Percentiles rank a stretch among this genome's conserved stretches.
Conservation (phyloP, 352 stramenopile species). For the Pythium plurisporium region DNA sequence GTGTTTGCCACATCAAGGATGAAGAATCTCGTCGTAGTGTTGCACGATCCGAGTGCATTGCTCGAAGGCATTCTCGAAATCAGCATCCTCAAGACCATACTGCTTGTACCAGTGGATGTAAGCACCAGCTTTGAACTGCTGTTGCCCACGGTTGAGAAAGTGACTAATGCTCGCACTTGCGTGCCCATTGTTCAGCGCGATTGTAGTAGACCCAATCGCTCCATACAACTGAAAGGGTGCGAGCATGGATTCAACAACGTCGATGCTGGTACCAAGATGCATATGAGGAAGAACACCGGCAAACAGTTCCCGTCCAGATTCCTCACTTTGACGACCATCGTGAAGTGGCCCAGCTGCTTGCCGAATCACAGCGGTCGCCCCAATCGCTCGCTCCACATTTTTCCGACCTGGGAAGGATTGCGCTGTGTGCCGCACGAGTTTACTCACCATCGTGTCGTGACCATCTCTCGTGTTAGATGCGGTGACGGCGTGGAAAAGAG, state of each 20-base stretch:
- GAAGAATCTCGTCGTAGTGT: conserved; percentile 30
- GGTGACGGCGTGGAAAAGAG: conserved; percentile 20
- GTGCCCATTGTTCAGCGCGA: conserved; percentile 51
- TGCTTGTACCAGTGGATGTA: conserved; percentile 68
- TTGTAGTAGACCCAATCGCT: conserved; percentile 27
- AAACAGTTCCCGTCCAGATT: not conserved
- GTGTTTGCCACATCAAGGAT: not conserved
- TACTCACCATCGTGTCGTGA: not conserved
- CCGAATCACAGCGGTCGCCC: conserved; percentile 1
- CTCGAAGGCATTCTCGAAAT: conserved; percentile 45
- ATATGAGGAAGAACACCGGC: conserved; percentile 1
- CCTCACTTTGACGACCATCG: not conserved
- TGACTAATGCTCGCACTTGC: conserved; percentile 33
- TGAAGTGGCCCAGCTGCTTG: not conserved
- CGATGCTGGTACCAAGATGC: conserved; percentile 6
- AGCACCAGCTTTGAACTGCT: conserved; percentile 37
- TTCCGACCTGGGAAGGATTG: conserved; percentile 18
- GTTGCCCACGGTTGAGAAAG: conserved; percentile 40
- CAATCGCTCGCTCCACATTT: conserved; percentile 3
- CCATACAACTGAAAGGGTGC: conserved; percentile 17
- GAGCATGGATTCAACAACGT: conserved; percentile 5
- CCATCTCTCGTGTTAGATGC: not conserved
- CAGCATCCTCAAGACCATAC: conserved; percentile 44
- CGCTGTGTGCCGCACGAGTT: conserved; percentile 6
- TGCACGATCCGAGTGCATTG: conserved; percentile 30